These are phyloP conservation scores for Chamaecrista fasciculata DNA, from an alignment of 306 rosid genomes.

Conservation along the genomic window DNA sequence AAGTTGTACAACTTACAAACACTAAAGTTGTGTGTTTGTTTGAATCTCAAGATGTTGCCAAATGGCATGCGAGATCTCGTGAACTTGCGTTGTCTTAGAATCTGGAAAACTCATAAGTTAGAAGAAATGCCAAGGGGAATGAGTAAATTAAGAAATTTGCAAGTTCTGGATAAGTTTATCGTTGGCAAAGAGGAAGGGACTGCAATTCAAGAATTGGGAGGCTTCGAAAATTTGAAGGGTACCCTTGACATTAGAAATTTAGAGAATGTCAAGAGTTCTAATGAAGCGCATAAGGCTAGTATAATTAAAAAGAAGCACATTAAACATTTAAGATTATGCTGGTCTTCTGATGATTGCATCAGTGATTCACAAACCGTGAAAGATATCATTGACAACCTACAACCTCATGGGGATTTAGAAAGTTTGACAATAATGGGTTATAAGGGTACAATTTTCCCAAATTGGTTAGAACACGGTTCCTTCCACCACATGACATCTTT, in stretches of 20 bases:
- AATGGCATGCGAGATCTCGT: background rate
- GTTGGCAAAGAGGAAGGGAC: background rate
- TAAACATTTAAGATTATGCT: background rate
- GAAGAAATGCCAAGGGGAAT: slow-evolving; percentile 14
- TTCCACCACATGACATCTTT: background rate
- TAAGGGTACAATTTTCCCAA: slow-evolving; percentile 1
- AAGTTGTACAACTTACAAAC: slow-evolving; percentile 19
- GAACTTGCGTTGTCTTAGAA: background rate
- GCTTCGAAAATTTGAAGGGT: background rate
- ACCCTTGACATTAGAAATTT: background rate
- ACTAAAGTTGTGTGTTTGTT: rapidly evolving
- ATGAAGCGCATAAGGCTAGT: background rate
- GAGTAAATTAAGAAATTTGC: background rate
- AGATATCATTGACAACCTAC: background rate
- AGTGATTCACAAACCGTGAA: background rate
- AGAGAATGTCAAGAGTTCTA: background rate
- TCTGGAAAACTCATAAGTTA: rapidly evolving
- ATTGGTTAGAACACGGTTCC: slow-evolving; percentile 1
- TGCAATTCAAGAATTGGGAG: background rate
- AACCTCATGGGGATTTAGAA: slow-evolving; percentile 4
- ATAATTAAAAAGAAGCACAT: background rate
- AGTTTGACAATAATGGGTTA: background rate
- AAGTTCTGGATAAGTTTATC: background rate
- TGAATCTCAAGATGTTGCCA: background rate
- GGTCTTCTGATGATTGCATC: background rate